Evolutionary conservation across 2,329 filamentous ascomycete species (phyloP), one percentile per base, ranked within the genome.

Genomic region (Paraphaeosphaeria minitans): DNA sequence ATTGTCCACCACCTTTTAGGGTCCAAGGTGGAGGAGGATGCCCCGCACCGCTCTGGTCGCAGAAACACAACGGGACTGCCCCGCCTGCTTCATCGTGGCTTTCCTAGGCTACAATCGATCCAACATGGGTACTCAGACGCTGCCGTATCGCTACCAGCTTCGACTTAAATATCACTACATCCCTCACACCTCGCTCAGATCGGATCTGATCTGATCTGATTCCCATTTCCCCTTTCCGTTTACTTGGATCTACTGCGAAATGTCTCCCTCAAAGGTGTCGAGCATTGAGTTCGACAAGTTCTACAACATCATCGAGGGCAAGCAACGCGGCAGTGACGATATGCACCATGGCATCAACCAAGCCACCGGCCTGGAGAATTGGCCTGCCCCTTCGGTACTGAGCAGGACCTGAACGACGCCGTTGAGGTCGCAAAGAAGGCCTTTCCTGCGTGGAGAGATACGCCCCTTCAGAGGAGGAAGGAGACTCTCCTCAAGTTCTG

Each of bases 261-360:
- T 81, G 80, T 80, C 79, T 74, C 78, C 79, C 35, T 77, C 75
- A 60, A 80, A 80, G 62, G 73, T 78, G 19, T 73, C 74, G 51
- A 71, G 63, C 46, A 59, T 76, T 59, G 68, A 78, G 35, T 78
- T 77, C 57, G 71, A 78, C 61, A 81, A 76, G 46, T 85, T 83
- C 68, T 76, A 78, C 59, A 86, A 85, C 74, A 77, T 83, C 55
- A 80, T 85, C 62, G 78, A 84, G 61, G 83, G 82, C 58, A 73
- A 83, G 70, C 70, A 81, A 59, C 75, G 76, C 19, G 70, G 77
- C 19, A 82, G 81, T 1, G 64, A 75, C 27, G 63, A 73, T 51
- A 68, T 78, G 55, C 79, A 82, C 55, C 78, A 80, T 65, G 77
- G 79, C 45, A 74, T 84, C 65, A 85, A 86, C 69, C 84, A 84